Base-by-base conservation (phyloP, 108 stramenopile species). In the Nitzschia sp. region DNA sequence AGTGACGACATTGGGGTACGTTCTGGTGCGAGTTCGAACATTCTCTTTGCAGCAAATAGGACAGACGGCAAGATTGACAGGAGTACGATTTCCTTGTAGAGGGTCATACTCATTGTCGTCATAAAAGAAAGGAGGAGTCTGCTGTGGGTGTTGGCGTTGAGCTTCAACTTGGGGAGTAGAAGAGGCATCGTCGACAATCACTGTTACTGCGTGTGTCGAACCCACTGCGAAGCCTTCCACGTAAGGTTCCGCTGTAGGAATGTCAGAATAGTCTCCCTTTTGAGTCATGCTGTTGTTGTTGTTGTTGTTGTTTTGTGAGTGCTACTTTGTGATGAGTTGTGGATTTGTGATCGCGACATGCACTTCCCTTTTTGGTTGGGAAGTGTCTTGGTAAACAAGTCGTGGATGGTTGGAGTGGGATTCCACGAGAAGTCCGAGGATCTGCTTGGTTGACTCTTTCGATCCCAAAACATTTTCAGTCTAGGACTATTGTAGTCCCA, bases 1-100 rank as follows among this genome's bases (percentile, higher is more conserved):
- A 8, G 67, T 74, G 10, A 43, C 41, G 6, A 41, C 52, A 38
- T 21, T 63, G 51, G 71, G 71, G 54, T 72, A 64, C 2, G 71
- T 72, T 21, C 62, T 6, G 2, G 62, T 72, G 0, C 37, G 1
- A 2, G 71, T 72, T 1, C 63, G 53, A n/a, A 71, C 60, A 52
- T 64, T n/a, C 3, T 51, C 52, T 17, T 38, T 46, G 34, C 24
- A 11, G 14, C 71, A 72, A 1, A 55, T 10, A 0, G 71, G 71
- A 41, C 71, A 72, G 0, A 54, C 20, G 11, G 41, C 10, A 10
- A 69, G 41, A 21, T 53, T 29, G 8, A 67, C 25, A 11, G 73
- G 73, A 11, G 15, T 61, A 20, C 68, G 69, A 37, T 54, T 59
- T 21, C 54, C 66, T 22, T 25, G 22, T 1, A 42, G 19, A 10